A percentile compares a stretch with the other conserved stretches of the same genome.
phyloP scores from a whole-genome alignment of 768 basidiomycete genomes.

The Strobilomyces dryophilus region DNA sequence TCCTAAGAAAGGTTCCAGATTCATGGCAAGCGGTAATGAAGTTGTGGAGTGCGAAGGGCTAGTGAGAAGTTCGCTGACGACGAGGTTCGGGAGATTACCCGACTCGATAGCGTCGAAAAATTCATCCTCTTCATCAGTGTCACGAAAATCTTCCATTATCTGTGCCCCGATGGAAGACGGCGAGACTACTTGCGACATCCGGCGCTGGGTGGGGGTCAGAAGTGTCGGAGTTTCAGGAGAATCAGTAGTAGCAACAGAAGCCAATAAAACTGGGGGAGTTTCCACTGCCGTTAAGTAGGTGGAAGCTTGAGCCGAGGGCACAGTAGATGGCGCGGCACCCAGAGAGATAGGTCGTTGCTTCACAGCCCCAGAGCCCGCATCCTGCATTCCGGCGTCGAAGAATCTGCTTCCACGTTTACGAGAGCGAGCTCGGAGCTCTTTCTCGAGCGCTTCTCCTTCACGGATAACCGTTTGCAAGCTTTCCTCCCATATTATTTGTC shows the following conservation, averaged over 20 bases:
- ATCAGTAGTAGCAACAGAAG: not conserved
- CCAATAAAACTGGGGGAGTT: constrained; percentile 14
- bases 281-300: constrained; percentile 22
- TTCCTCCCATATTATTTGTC: constrained; percentile 82
- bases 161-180: constrained; percentile 18
- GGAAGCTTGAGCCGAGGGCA: constrained; percentile 17
- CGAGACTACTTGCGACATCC: constrained; percentile 10
- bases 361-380: constrained; percentile 14
- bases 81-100: constrained; percentile 70
- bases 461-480: constrained; percentile 80
- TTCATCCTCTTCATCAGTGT: constrained; percentile 87
- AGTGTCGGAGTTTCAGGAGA: constrained; percentile 7
- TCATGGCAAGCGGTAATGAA: constrained; percentile 32
- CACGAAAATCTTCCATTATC: constrained; percentile 34
- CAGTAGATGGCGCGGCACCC: constrained; percentile 1
- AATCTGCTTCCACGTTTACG: constrained; percentile 57
- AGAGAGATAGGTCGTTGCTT: constrained; percentile 22
- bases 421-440: constrained; percentile 63
- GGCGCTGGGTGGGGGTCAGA: constrained; percentile 24
- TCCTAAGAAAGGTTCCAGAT: constrained; percentile 53
- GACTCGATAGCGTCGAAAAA: constrained; percentile 96
- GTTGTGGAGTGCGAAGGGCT: constrained; percentile 37
- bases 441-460: constrained; percentile 82
- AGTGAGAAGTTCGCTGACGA: constrained; percentile 62
- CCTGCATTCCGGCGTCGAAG: constrained; percentile 36